Base-by-base conservation (phyloP, 352 stramenopile genomes). In the Albugo candida region DNA sequence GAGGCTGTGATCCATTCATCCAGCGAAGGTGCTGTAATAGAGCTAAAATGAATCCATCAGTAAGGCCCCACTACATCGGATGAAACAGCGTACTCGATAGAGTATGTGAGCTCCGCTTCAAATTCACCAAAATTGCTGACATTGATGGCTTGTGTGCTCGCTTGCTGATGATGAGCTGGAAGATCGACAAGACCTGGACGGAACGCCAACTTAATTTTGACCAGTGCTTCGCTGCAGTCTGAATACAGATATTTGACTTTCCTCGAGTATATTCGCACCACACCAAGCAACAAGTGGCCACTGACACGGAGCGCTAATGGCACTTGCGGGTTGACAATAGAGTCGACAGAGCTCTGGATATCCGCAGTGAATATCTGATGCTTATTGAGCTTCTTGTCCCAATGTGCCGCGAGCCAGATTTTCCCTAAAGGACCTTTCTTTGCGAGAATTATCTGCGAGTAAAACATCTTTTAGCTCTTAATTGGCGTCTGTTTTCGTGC, bases 321-420 rank as follows among this genome's bases (percentile, higher is more conserved):
- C 35, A 97, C 89, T 46, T 93, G 80, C 16, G 95, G 94, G 63
- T 98, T 92, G 41, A 97, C 78, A 54, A 99, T 98, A 51, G 80
- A 92, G 18, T 97, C 83, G 14, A 98, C 94, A 19, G 91, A 97
- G 58, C 69, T 78, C 53, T 86, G 69, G 64, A 99, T 97, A 66
- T 99, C 93, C 12, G 93, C 96, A 24, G 81, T 78, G 67, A 98
- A 98, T 48, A 99, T 97, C 64, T 98, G 89, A 37, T 93, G 80
- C 60, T 97, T 97, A 55, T 81, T 97, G 21, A 99, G 72, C 70
- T 99, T 99, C 74, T 99, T 99, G 73, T 99, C 95, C 86, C 88
- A 98, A 65, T 99, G 95, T 21, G 95, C 95, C 13, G 95, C 95
- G 21, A 99, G 77, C 91, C 95, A 99, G 47, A 99, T 96, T 67